Conservation (phyloP, 1,284 basidiomycete species). For the Volvariella surrecta region DNA sequence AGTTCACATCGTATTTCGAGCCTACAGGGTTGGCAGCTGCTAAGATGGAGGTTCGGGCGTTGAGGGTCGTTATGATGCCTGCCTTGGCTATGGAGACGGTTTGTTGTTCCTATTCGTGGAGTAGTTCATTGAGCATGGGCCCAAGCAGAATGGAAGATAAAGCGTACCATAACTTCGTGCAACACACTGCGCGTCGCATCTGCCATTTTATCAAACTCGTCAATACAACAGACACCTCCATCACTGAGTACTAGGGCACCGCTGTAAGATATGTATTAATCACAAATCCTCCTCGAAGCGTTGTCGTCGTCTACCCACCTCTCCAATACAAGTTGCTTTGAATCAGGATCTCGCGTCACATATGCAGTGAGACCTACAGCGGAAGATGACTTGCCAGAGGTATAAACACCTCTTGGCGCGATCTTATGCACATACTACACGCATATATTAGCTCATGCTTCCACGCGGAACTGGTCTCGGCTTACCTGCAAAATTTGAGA, state of each 20-base stretch:
- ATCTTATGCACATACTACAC: conserved; percentile 96
- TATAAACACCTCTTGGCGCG: conserved; percentile 93
- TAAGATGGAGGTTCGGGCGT: conserved; percentile 94
- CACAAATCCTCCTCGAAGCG: conserved; percentile 3
- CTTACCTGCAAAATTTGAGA: conserved; percentile 86
- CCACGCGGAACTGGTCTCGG: conserved; percentile 4
- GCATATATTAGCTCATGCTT: not conserved
- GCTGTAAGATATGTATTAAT: conserved; percentile 32
- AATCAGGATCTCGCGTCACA: conserved; percentile 95
- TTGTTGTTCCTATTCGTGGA: conserved; percentile 97
- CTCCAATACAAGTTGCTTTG: conserved; percentile 95
- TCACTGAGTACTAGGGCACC: conserved; percentile 96
- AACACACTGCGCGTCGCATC: conserved; percentile 94
- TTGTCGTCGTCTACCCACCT: conserved; percentile 43
- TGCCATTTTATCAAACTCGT: conserved; percentile 99
- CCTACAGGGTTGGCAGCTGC: conserved; percentile 97
- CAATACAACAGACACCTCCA: conserved; percentile 98
- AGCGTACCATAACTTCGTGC: conserved; percentile 95
- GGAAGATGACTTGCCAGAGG: conserved; percentile 95
- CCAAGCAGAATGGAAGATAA: not conserved
- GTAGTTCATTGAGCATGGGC: not conserved
- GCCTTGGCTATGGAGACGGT: conserved; percentile 99
- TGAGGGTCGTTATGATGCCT: conserved; percentile 97
- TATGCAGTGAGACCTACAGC: conserved; percentile 98
- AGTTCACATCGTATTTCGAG: conserved; percentile 87